phyloP scores from a whole-genome alignment of 2,329 filamentous ascomycete species.

The Scolecobasidium constrictum region DNA sequence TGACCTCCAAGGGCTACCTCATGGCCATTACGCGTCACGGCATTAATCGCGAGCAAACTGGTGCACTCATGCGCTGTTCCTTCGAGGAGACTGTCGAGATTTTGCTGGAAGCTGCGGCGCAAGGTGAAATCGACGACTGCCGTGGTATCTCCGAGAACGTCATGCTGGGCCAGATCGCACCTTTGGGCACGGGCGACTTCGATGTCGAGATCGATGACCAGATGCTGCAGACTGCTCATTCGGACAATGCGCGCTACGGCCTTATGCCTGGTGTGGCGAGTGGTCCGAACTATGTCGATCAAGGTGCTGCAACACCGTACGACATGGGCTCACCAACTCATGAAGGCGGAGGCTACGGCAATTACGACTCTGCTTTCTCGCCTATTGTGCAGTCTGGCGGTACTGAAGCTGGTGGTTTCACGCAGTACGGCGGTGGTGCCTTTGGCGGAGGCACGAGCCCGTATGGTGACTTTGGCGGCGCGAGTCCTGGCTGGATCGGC shows the following conservation, averaged over 20 bases:
- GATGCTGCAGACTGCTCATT: slow-evolving; percentile 91
- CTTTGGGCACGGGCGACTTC: slow-evolving; percentile 93
- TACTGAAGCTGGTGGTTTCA: slow-evolving; percentile 45
- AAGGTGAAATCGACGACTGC: slow-evolving; percentile 94
- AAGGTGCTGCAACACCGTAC: slow-evolving; percentile 88
- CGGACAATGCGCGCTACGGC: slow-evolving; percentile 76
- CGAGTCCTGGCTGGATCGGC: slow-evolving; percentile 62
- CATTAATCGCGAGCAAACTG: slow-evolving; percentile 96
- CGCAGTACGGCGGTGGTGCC: slow-evolving; percentile 59
- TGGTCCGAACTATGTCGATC: slow-evolving; percentile 59
- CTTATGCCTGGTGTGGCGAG: slow-evolving; percentile 69
- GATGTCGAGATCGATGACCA: slow-evolving; percentile 87
- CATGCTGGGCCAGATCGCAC: slow-evolving; percentile 93
- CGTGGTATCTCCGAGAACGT: slow-evolving; percentile 97
- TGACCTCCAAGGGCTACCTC: slow-evolving; percentile 89
- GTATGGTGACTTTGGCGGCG: slow-evolving; percentile 45
- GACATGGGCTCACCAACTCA: slow-evolving; percentile 58
- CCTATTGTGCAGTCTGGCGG: slow-evolving; percentile 62
- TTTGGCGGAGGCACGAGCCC: slow-evolving; percentile 54
- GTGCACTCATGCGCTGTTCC: slow-evolving; percentile 97
- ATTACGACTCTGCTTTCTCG: slow-evolving; percentile 54
- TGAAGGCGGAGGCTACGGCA: slow-evolving; percentile 52
- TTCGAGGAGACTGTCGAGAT: slow-evolving; percentile 99
- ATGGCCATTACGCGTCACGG: slow-evolving; percentile 96
- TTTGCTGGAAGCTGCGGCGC: slow-evolving; percentile 85